These are phyloP conservation scores for Aspergillus neoniger DNA, from an alignment of 2,329 filamentous ascomycete genomes.

Conservation along the genomic window DNA sequence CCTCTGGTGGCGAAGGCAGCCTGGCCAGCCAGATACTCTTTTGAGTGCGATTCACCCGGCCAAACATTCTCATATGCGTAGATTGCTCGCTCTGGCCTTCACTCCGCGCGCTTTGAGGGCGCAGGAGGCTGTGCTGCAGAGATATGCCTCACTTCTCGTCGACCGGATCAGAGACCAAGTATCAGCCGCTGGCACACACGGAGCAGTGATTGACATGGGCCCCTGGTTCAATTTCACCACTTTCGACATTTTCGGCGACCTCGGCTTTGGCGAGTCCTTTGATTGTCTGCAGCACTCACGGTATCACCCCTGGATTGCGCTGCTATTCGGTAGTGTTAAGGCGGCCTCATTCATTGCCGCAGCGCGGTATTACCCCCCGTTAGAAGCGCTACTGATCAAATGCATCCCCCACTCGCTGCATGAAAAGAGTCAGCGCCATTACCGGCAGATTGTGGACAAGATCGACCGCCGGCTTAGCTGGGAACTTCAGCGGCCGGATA, in stretches of 20 bases:
- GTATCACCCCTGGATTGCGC: constrained; percentile 34
- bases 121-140: constrained; percentile 6
- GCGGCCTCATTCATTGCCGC: constrained; percentile 23
- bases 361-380: constrained; percentile 23
- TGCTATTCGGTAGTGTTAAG: constrained; percentile 30
- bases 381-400: constrained; percentile 21
- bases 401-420: constrained; percentile 15
- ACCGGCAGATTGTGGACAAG: constrained; percentile 22
- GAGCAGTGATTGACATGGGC: constrained; percentile 19
- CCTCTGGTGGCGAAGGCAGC: constrained; percentile 7
- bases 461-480: too few relatives aligned
- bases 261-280: constrained; percentile 37
- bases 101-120: background rate
- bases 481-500: too few relatives aligned
- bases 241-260: constrained; percentile 40
- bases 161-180: background rate
- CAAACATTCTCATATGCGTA: constrained; percentile 9
- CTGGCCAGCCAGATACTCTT: constrained; percentile 11
- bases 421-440: constrained; percentile 17
- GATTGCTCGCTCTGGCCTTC: background rate
- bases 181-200: background rate
- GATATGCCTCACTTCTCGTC: constrained; percentile 5
- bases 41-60: constrained; percentile 7
- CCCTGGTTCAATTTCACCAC: constrained; percentile 32
- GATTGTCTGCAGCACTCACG: constrained; percentile 30